Evolutionary conservation across 352 stramenopile genomes (phyloP), one percentile per base, ranked within the genome.

Genomic region (Elongisporangium undulatum): DNA sequence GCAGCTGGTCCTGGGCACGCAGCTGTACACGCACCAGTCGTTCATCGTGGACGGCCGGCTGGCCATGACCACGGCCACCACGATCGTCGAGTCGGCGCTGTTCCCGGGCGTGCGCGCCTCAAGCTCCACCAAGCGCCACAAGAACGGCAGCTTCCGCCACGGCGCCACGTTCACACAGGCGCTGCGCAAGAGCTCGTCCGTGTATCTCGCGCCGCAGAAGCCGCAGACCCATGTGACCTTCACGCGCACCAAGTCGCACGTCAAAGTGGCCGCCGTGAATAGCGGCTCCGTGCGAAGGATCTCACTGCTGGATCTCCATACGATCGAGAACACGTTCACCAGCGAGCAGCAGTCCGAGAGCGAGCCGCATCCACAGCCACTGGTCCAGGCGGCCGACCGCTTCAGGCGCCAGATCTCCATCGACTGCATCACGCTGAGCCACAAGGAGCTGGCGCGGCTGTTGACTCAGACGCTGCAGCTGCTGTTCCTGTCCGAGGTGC

Each of bases 401-500:
- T 45, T 45, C 34, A 45, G 12, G 13, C 34, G 34, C 34, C 16
- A 45, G 34, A 62, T 74, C 7, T 66, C 56, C 21, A 74, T 71
- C 49, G 67, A 74, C 29, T 64, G 63, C 4, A 67, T 74, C 29
- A 17, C 61, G 10, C 51, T 74, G 15, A 60, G 53, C 2, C 56
- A 64, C 49, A 74, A 74, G 60, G 67, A 74, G 12, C 60, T 71
- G 58, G 67, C 63, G 7, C 63, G 67, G n/a, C 63, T 68, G 16
- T 58, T 71, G 7, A 29, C 61, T 8, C 24, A 70, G 13, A 52
- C 49, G 13, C 16, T 72, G 12, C 54, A 75, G 50, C n/a, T 77
- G 23, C 55, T 80, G 1, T 80, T 74, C 58, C 60, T 61, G 21
- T 71, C 62, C 26, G 72, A 73, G 49, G 71, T 69, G 39, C 61